Base-by-base conservation (phyloP, 225 moss, liverwort and hornwort genomes). In the Pseudisothecium myosuroides region DNA sequence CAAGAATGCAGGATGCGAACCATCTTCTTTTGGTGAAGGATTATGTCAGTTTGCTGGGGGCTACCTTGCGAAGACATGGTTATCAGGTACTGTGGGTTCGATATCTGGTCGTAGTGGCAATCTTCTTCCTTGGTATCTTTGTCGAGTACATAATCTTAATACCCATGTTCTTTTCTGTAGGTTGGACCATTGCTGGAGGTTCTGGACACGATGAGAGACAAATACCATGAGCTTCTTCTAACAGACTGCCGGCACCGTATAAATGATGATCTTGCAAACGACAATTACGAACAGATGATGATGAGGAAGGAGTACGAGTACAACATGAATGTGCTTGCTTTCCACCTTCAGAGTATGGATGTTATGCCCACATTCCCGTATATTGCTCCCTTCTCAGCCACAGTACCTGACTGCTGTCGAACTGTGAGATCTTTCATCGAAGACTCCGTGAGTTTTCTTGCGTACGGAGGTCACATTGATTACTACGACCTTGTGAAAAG, bases 221-320 rank as follows among this genome's bases (percentile, higher is more conserved):
- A 98, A 87, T 96, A 98, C 76, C 95, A 97, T 71, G 98, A 98
- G 89, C 96, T 98, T 85, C 96, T 98, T 63, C 85, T 98, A 81
- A 96, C 95, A 81, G 98, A 98, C 83, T 96, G 96, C 86, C 95
- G 97, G 47, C 89, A 91, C 58, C 95, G 95, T 64, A 95, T 98
- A 58, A 97, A 95, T 78, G 98, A 98, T 85, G 96, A 96, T 69
- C 95, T 98, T 76, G 97, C 96, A 50, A 97, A 97, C 85, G 98
- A 98, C 90, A 98, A 98, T 91, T 98, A 95, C 77, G 98, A 97
- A 84, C 96, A 96, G 92, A 98, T 98, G 98, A 94, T 97, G 91
- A 96, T 99, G 98, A 92, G 96, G 64, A 99, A 95, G 92, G 98
- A 99, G 90, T 96, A 99, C 66, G 98, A 97, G 89, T 99, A 97